Percentiles rank a stretch among this genome's conserved stretches.
Evolutionary conservation across 192 early-diverging fungal species (phyloP).

Genomic region (Endogone sp.): DNA sequence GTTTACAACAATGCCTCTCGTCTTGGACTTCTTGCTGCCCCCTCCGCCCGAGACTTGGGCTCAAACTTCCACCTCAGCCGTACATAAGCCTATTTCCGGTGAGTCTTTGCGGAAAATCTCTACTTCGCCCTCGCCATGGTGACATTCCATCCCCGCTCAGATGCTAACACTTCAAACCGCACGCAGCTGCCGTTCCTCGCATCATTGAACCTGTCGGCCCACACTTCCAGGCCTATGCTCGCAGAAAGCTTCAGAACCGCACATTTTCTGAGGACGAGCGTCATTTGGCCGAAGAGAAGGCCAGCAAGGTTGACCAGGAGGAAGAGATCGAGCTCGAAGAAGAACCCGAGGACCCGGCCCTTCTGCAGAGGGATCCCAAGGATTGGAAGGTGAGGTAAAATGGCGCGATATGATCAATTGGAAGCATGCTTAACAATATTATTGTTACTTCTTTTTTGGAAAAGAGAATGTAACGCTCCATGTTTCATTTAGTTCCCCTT

Average conservation of each 20-base stretch:
- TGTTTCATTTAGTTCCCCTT: no score
- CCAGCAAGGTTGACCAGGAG: conserved; percentile 33
- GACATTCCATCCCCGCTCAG: neutral
- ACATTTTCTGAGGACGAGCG: conserved; percentile 60
- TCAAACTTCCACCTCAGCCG: conserved; percentile 32
- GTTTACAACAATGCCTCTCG: conserved; percentile 33
- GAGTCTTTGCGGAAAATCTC: neutral
- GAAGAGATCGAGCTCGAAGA: conserved; percentile 71
- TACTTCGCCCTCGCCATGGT: neutral
- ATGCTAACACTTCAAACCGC: neutral
- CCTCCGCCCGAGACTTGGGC: conserved; percentile 68
- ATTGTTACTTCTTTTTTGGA: no score
- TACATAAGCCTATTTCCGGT: conserved; percentile 38
- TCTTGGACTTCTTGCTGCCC: conserved; percentile 64
- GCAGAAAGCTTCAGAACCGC: conserved; percentile 55
- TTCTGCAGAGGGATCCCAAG: conserved; percentile 81
- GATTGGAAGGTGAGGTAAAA: conserved; percentile 78
- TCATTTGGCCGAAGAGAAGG: conserved; percentile 39
- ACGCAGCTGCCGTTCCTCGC: conserved; percentile 22
- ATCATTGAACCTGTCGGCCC: conserved; percentile 54
- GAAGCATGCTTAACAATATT: no score
- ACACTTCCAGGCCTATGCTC: conserved; percentile 56
- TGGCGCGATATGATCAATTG: no score
- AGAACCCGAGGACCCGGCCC: conserved; percentile 72
- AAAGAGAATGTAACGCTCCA: no score